Base-by-base conservation (phyloP, 352 stramenopile species). In the Phytophthora brassicae region DNA sequence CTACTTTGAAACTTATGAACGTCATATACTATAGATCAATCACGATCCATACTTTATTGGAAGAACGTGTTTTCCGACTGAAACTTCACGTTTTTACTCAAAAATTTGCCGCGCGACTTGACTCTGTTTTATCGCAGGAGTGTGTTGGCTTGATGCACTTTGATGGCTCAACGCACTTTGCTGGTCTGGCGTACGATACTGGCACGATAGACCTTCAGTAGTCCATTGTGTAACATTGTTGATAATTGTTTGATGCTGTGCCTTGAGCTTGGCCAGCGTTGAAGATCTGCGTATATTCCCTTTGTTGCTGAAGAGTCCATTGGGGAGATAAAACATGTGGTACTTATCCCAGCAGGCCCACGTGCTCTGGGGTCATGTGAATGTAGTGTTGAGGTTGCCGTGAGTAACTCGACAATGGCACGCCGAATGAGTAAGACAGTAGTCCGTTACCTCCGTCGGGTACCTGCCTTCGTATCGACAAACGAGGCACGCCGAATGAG, bases 341-440 rank as follows among this genome's bases (percentile, higher is more conserved):
- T 38, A 56, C 50, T 55, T 56, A 11, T 56, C 19, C 50, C 50
- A 56, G 22, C 50, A 66, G 3, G 50, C 56, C 50, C 23, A 60
- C n/a, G 35, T 58, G 4, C 8, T 19, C 3, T 49, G 49, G 6
- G 22, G 55, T 13, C 33, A 62, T 8, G 4, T 35, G 28, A 38
- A 49, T 3, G 44, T 17, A 22, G 46, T 41, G 12, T 20, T 3
- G 20, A 7, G 14, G 31, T 22, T 22, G 5, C 24, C 12, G 47
- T 47, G 4, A 8, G 35, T 13, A 26, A 46, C 31, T 38, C 35
- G 13, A n/a, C 46, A 57, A 11, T 48, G 20, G 28, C 39, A 58
- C 13, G 28, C 22, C 7, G 8, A 24, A 23, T 62, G 55, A 13
- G 35, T 52, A 26, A 35, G 20, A 6, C 43, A 56, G 35, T 41